Conservation (phyloP, 257 asterid species). For the Rehmannia glutinosa region DNA sequence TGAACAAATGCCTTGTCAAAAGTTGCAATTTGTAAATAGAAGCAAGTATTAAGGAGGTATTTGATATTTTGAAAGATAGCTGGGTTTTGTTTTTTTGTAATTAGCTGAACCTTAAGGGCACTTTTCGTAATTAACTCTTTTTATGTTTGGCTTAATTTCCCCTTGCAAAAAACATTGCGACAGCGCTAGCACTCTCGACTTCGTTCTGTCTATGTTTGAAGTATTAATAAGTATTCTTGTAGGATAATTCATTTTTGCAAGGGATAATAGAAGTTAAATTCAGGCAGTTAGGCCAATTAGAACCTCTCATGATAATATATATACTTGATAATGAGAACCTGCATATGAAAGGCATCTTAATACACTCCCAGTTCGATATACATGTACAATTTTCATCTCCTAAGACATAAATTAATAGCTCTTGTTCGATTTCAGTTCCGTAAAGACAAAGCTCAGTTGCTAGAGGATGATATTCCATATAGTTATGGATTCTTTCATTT, state of each 20-base stretch:
- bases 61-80: no score
- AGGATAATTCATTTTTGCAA: not conserved
- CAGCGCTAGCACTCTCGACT: not conserved
- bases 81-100: no score
- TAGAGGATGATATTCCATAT: conserved; percentile 73
- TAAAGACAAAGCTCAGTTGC: conserved; percentile 30
- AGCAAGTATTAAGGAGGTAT: no score
- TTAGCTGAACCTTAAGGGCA: no score
- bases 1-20: no score
- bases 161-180: no score
- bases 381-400: not conserved
- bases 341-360: not conserved
- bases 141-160: no score
- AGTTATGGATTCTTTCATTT: conserved; percentile 84
- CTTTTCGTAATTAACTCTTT: no score
- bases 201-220: not conserved
- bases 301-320: no score
- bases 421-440: conserved; percentile 46
- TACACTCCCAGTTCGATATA: no score
- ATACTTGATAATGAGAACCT: not conserved
- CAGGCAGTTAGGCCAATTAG: no score
- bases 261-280: not conserved
- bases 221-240: not conserved
- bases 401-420: not conserved
- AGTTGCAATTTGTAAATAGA: no score